A percentile compares a stretch with the other conserved stretches of the same genome.
Evolutionary conservation across 1,284 basidiomycete species (phyloP).

Genomic region (Boletus sp.): DNA sequence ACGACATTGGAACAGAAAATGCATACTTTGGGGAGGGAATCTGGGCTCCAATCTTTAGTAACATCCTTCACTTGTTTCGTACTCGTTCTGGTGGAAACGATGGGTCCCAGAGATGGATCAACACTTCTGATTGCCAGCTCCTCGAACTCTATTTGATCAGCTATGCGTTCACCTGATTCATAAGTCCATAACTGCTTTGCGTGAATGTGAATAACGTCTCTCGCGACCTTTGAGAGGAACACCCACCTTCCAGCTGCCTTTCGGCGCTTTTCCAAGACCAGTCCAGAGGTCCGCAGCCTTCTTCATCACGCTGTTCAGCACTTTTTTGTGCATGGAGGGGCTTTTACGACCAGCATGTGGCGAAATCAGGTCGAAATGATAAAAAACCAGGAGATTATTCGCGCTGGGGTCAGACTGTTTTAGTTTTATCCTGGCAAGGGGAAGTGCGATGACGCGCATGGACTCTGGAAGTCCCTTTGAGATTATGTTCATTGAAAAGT

Average conservation of each 20-base stretch:
- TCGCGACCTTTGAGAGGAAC: not conserved
- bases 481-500: constrained; percentile 30
- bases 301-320: constrained; percentile 40
- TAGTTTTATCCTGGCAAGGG: constrained; percentile 32
- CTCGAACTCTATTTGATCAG: constrained; percentile 72
- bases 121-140: constrained; percentile 67
- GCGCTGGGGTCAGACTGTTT: constrained; percentile 17
- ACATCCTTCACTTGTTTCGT: constrained; percentile 19
- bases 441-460: constrained; percentile 48
- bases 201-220: constrained; percentile 6
- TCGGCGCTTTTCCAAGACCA: constrained; percentile 56
- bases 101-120: constrained; percentile 64
- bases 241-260: constrained; percentile 66
- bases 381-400: constrained; percentile 37
- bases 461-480: constrained; percentile 30
- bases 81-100: constrained; percentile 23
- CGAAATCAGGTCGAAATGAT: constrained; percentile 41
- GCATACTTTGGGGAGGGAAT: constrained; percentile 9
- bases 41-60: constrained; percentile 6
- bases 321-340: constrained; percentile 16
- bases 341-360: constrained; percentile 6
- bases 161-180: constrained; percentile 58
- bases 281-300: constrained; percentile 60
- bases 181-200: constrained; percentile 51
- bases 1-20: not conserved